These are phyloP conservation scores for Metschnikowia chrysomelidarum DNA, from an alignment of 805 yeast genomes.

Conservation along the genomic window DNA sequence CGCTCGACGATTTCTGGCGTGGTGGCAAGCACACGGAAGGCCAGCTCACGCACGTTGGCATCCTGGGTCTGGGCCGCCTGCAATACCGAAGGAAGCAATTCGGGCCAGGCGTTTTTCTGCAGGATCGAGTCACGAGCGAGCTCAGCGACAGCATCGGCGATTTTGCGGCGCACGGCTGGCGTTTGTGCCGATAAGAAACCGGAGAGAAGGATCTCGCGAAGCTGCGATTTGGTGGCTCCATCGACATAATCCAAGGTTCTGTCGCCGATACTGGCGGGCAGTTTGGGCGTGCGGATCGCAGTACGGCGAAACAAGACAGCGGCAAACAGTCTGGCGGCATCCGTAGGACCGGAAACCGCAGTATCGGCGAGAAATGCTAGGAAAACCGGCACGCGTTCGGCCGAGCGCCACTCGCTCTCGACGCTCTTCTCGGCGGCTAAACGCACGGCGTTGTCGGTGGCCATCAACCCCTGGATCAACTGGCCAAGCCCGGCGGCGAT, in stretches of 20 bases:
- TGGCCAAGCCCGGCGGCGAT: slow-evolving; percentile 13
- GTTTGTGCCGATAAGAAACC: slow-evolving; percentile 73
- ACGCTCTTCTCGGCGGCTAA: slow-evolving; percentile 73
- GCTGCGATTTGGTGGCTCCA: slow-evolving; percentile 55
- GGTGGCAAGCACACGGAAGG: slow-evolving; percentile 83
- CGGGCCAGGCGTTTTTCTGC: slow-evolving; percentile 64
- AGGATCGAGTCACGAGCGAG: slow-evolving; percentile 67
- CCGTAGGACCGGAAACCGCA: slow-evolving; percentile 61
- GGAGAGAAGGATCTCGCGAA: slow-evolving; percentile 62
- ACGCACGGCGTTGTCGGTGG: slow-evolving; percentile 75
- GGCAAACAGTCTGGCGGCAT: slow-evolving; percentile 53
- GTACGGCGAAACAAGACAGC: slow-evolving; percentile 89
- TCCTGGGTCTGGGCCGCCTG: slow-evolving; percentile 57
- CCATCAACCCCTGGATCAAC: slow-evolving; percentile 53
- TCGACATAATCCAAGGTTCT: slow-evolving; percentile 74
- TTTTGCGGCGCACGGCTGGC: slow-evolving; percentile 81
- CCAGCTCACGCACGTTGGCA: slow-evolving; percentile 78
- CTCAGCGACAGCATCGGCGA: slow-evolving; percentile 93
- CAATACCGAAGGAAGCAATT: slow-evolving; percentile 69
- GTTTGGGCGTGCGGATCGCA: slow-evolving; percentile 75
- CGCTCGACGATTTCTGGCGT: slow-evolving; percentile 75
- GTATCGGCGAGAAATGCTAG: slow-evolving; percentile 80
- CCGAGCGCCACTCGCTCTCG: slow-evolving; percentile 71
- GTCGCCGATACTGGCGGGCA: slow-evolving; percentile 61
- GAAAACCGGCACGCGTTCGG: slow-evolving; percentile 64